Base-by-base conservation (phyloP, 805 yeast species). In the Schwanniomyces vanrijiae region DNA sequence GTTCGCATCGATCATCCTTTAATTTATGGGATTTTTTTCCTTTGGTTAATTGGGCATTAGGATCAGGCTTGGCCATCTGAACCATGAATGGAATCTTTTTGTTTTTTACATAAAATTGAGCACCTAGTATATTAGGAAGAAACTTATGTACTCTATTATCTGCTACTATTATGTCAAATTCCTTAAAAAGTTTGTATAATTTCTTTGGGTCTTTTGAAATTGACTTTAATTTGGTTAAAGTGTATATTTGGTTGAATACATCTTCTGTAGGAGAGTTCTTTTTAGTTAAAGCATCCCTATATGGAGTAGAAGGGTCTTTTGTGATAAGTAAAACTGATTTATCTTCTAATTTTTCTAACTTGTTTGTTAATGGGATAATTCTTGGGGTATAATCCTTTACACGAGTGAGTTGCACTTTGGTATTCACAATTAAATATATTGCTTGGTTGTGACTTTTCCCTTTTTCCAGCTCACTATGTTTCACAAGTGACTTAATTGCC, bases 21-120 rank as follows among this genome's bases (percentile, higher is more conserved):
- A 76, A 58, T 48, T 80, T 78, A 35, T 73, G 69, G 8, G 71
- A 61, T 43, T 62, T 67, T 3, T 58, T 35, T 52, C 60, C 59
- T 25, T 46, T 51, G 5, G 55, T 50, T 21, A 77, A 70, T 50
- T 55, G 60, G 3, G 80, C 55, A 47, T 64, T 59, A 41, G 69
- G 49, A 49, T 55, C 59, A 24, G 76, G 75, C 55, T 48, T 62
- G 13, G 67, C 81, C 83, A 86, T 77, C 57, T 83, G 85, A 3
- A 88, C 61, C 74, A 85, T 79, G 52, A 75, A 78, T 2, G 96
- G 96, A 14, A 84, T 69, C 55, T 82, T 84, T 54, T 81, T 84
- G 51, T 81, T 81, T 48, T 80, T 82, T 46, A 75, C 76, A 65
- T 81, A 86, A 58, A 87, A 86, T 45, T 71, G 76, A 5, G 75